Evolutionary conservation across 2,329 filamentous ascomycete genomes (phyloP).

Genomic region (Ascochyta fabae): DNA sequence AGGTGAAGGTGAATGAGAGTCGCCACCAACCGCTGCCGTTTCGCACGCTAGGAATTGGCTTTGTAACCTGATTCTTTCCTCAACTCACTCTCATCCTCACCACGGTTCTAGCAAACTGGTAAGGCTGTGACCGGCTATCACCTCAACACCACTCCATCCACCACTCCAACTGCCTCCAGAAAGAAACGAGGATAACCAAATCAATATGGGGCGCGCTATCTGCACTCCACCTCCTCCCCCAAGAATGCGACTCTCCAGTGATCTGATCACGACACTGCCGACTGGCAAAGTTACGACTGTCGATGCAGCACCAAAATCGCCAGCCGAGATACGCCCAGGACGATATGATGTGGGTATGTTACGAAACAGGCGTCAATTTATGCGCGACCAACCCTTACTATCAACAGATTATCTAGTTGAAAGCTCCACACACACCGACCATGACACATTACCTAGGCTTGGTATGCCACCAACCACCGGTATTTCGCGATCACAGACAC

Average conservation of each 20-base stretch:
- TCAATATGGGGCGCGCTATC: neutral
- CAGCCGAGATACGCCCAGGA: too few species aligned
- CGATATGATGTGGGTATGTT: too few species aligned
- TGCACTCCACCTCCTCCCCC: slow-evolving; percentile 21
- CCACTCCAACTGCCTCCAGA: neutral
- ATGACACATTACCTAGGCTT: neutral
- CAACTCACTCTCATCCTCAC: neutral
- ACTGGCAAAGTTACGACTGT: too few species aligned
- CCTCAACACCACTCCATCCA: neutral
- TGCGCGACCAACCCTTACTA: neutral
- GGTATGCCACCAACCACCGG: neutral
- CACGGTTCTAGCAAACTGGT: neutral
- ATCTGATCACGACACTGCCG: too few species aligned
- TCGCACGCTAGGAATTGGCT: too few species aligned
- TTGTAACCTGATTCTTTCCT: neutral
- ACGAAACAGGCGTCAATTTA: too few species aligned
- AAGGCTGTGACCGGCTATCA: neutral
- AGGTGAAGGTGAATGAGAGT: slow-evolving; percentile 19
- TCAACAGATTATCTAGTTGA: neutral
- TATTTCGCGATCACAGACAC: neutral
- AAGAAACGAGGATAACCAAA: too few species aligned
- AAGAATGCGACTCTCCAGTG: too few species aligned
- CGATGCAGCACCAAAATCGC: too few species aligned
- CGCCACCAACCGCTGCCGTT: neutral
- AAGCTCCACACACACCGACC: neutral